phyloP scores from a whole-genome alignment of 2,329 filamentous ascomycete species.

The Aspergillus luchuensis region DNA sequence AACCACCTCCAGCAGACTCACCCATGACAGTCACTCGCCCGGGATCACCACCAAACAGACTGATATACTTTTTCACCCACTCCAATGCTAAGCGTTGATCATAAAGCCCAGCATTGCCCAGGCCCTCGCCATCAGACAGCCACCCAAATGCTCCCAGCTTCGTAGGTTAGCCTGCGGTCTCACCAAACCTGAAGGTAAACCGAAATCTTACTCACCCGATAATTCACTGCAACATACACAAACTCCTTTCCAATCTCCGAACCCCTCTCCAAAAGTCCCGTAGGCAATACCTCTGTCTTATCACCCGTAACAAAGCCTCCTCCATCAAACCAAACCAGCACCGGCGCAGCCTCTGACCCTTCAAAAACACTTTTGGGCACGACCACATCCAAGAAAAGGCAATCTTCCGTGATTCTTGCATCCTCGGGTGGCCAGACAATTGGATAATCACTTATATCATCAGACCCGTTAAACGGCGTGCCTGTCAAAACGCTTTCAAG shows the following conservation, averaged over 20 bases:
- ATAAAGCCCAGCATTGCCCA: constrained; percentile 53
- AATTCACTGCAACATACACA: constrained; percentile 53
- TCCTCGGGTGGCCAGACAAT: constrained; percentile 23
- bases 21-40: constrained; percentile 48
- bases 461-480: constrained; percentile 20
- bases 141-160: constrained; percentile 53
- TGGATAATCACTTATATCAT: constrained; percentile 26
- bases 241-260: constrained; percentile 39
- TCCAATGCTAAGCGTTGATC: constrained; percentile 60
- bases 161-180: background rate
- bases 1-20: constrained; percentile 55
- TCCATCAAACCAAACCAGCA: constrained; percentile 40
- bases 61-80: constrained; percentile 59
- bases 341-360: constrained; percentile 30
- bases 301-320: constrained; percentile 1
- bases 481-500: constrained; percentile 19
- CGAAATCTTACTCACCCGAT: constrained; percentile 35
- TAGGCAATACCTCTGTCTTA: constrained; percentile 37
- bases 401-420: constrained; percentile 37
- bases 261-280: constrained; percentile 47
- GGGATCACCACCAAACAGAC: constrained; percentile 58
- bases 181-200: background rate
- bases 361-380: constrained; percentile 39
- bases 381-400: constrained; percentile 42
- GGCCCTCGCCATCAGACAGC: constrained; percentile 49